Evolutionary conservation across 2,329 filamentous ascomycete genomes (phyloP).

Genomic region (Pestalotiopsis sp.): DNA sequence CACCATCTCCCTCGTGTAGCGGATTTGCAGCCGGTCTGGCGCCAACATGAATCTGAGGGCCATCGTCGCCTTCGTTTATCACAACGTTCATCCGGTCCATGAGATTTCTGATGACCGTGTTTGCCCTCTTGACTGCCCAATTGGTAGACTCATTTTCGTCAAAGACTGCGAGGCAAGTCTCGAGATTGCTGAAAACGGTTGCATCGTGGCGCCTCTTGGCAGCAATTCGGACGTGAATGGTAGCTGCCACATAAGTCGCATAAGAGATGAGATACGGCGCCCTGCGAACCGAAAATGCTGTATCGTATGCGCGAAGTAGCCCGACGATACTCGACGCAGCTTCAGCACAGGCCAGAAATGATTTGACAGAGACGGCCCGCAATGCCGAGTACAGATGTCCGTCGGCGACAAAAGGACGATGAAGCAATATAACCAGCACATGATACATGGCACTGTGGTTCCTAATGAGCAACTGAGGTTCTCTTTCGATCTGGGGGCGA

Average conservation of each 20-base stretch:
- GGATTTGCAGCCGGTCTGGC: neutral
- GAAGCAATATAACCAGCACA: constrained; percentile 53
- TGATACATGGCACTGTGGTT: constrained; percentile 35
- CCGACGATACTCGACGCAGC: constrained; percentile 48
- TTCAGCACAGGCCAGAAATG: constrained; percentile 45
- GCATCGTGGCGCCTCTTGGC: constrained; percentile 44
- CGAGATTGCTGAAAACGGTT: constrained; percentile 40
- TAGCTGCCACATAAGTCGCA: constrained; percentile 56
- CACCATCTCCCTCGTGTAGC: neutral
- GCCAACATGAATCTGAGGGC: neutral
- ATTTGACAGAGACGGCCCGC: constrained; percentile 42
- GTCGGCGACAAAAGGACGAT: constrained; percentile 54
- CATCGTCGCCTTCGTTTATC: neutral
- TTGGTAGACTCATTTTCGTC: constrained; percentile 53
- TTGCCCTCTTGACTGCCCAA: constrained; percentile 48
- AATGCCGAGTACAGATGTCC: constrained; percentile 48
- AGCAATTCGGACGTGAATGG: constrained; percentile 53
- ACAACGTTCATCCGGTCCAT: constrained; percentile 46
- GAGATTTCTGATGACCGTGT: constrained; percentile 45
- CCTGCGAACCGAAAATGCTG: constrained; percentile 44
- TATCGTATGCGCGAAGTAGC: constrained; percentile 46
- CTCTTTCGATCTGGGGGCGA: neutral
- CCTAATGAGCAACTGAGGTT: neutral
- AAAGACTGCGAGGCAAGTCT: constrained; percentile 48
- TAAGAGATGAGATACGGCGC: constrained; percentile 59